phyloP scores from a whole-genome alignment of 2,329 filamentous ascomycete genomes.

The Sarocladium brachiariae region DNA sequence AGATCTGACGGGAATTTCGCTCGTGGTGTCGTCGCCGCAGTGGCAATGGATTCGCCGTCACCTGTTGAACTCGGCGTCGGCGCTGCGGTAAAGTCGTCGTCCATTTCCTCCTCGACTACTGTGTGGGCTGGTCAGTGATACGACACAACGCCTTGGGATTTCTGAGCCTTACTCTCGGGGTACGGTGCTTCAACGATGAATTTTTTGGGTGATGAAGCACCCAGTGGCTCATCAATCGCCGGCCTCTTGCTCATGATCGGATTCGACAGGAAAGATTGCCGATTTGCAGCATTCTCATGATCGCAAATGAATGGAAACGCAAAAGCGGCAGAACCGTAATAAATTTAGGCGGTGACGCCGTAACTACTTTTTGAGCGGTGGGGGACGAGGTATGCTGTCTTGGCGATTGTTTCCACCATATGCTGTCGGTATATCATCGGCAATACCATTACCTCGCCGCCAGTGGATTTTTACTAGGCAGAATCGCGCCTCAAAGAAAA shows the following conservation, averaged over 20 bases:
- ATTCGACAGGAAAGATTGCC: not conserved
- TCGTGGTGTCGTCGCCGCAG: conserved; percentile 33
- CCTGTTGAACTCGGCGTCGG: conserved; percentile 25
- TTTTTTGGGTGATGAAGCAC: conserved; percentile 4
- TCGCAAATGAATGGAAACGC: not conserved
- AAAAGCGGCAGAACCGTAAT: conserved; percentile 2
- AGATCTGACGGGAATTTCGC: conserved; percentile 59
- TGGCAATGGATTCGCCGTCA: conserved; percentile 20
- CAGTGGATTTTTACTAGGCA: conserved; percentile 2
- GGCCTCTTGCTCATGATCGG: conserved; percentile 3
- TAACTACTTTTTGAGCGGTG: conserved; percentile 8
- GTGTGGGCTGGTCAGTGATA: not conserved
- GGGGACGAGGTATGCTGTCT: conserved; percentile 3
- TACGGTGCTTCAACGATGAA: not conserved
- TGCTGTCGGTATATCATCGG: not conserved
- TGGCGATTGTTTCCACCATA: not conserved
- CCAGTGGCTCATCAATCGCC: not conserved
- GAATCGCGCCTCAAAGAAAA: not conserved
- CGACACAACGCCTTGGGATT: too few species aligned
- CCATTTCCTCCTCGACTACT: conserved; percentile 23
- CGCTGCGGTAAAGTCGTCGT: conserved; percentile 26
- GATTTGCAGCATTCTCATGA: not conserved
- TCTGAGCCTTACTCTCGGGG: not conserved
- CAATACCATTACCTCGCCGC: not conserved
- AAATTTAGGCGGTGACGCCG: conserved; percentile 10